Percentiles rank a stretch among this genome's conserved stretches.
phyloP scores from a whole-genome alignment of 345 rosid genomes.

The Passiflora organensis region DNA sequence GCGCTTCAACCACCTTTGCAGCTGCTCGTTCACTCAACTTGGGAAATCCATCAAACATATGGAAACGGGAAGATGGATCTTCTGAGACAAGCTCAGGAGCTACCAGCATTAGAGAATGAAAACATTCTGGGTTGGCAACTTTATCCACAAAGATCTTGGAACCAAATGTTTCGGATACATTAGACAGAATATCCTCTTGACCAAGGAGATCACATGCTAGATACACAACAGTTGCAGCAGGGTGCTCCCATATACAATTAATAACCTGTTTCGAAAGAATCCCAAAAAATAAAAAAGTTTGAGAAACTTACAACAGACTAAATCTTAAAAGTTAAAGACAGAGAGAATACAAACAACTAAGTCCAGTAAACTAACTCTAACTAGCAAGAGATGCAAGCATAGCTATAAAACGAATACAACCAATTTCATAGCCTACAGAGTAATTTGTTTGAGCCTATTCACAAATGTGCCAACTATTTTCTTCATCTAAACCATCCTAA shows the following conservation, averaged over 20 bases:
- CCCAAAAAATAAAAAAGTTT: background rate
- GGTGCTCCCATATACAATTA: slow-evolving; percentile 85
- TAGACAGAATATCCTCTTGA: slow-evolving; percentile 66
- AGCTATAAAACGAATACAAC: no score
- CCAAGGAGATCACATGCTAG: slow-evolving; percentile 74
- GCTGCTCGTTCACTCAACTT: slow-evolving; percentile 62
- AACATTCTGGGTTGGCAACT: slow-evolving; percentile 43
- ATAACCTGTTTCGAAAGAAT: slow-evolving; percentile 46
- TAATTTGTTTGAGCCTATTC: no score
- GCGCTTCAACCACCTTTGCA: slow-evolving; percentile 60
- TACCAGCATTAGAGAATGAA: slow-evolving; percentile 37
- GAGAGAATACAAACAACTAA: no score
- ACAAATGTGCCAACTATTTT: no score
- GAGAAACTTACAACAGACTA: background rate
- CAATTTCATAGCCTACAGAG: no score
- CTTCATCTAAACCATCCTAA: no score
- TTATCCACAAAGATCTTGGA: slow-evolving; percentile 71
- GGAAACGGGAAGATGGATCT: slow-evolving; percentile 71
- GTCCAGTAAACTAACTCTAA: no score
- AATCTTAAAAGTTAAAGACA: background rate
- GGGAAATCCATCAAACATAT: slow-evolving; percentile 66
- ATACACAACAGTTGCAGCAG: slow-evolving; percentile 55
- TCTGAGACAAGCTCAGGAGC: slow-evolving; percentile 57
- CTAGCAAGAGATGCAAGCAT: no score
- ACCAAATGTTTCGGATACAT: slow-evolving; percentile 63